Evolutionary conservation across 179 eudicot genomes (phyloP).

Genomic region (Silene noctiflora): DNA sequence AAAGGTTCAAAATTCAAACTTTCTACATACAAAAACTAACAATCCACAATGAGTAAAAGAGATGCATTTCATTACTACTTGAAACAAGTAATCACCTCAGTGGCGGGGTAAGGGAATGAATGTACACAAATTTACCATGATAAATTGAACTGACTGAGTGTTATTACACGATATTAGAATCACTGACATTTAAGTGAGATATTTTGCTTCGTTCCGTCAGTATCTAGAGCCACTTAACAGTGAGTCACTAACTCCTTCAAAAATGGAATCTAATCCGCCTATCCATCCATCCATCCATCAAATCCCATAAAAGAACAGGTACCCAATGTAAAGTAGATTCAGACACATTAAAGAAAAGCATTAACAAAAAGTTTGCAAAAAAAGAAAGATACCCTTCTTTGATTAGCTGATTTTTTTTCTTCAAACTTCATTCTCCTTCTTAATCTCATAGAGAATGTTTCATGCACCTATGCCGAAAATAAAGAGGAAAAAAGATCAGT

Average conservation of each 20-base stretch:
- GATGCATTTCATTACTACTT: not conserved
- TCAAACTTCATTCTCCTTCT: slow-evolving; percentile 58
- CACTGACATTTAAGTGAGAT: not conserved
- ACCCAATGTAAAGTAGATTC: not conserved
- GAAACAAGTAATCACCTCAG: not conserved
- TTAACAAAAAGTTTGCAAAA: not conserved
- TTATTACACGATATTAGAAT: not conserved
- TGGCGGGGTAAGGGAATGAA: not conserved
- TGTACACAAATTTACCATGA: not conserved
- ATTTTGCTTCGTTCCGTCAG: not conserved
- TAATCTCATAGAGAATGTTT: slow-evolving; percentile 53
- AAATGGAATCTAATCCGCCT: not conserved
- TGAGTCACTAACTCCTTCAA: not conserved
- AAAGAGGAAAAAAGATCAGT: slow-evolving; percentile 9
- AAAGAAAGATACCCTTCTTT: slow-evolving; percentile 53
- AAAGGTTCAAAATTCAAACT: not conserved
- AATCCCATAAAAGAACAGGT: not conserved
- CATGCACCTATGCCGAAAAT: slow-evolving; percentile 53
- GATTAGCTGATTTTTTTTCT: slow-evolving; percentile 58
- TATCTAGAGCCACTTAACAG: not conserved
- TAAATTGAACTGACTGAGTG: not conserved
- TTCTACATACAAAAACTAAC: not conserved
- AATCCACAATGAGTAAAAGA: not conserved
- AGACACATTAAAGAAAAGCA: not conserved
- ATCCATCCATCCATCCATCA: slow-evolving; percentile 5